Conservation (phyloP, 495 filamentous ascomycete genomes). For the Aspergillus affinis region DNA sequence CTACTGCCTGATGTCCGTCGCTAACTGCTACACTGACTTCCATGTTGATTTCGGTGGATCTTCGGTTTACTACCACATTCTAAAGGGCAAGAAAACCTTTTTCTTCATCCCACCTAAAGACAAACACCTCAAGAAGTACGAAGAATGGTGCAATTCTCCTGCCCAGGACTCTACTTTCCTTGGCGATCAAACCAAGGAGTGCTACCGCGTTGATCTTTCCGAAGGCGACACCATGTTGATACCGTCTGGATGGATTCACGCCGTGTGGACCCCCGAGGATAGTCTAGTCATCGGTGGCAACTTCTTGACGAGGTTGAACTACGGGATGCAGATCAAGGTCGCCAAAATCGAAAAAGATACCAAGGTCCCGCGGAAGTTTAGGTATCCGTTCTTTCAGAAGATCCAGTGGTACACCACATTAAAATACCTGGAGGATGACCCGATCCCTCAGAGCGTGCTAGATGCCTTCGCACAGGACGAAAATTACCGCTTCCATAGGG, state of each 20-base stretch:
- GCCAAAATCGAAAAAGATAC: slow-evolving; percentile 72
- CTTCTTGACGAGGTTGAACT: slow-evolving; percentile 69
- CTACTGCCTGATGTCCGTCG: slow-evolving; percentile 77
- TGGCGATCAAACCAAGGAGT: slow-evolving; percentile 68
- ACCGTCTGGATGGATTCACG: slow-evolving; percentile 79
- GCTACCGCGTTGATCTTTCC: slow-evolving; percentile 68
- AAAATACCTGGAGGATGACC: slow-evolving; percentile 66
- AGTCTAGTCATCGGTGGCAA: slow-evolving; percentile 78
- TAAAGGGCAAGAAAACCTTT: slow-evolving; percentile 75
- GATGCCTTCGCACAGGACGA: slow-evolving; percentile 57
- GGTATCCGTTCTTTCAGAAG: slow-evolving; percentile 74
- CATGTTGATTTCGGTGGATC: slow-evolving; percentile 81
- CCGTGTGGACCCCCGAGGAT: slow-evolving; percentile 76
- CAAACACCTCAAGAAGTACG: slow-evolving; percentile 73
- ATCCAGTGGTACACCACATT: slow-evolving; percentile 72
- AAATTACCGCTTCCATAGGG: slow-evolving; percentile 50
- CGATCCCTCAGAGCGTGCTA: slow-evolving; percentile 58
- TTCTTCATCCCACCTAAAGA: slow-evolving; percentile 77
- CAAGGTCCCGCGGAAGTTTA: slow-evolving; percentile 66
- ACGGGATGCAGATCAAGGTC: slow-evolving; percentile 69
- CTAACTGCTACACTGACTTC: slow-evolving; percentile 78
- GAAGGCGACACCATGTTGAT: slow-evolving; percentile 79
- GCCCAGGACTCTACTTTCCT: slow-evolving; percentile 71
- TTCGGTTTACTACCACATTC: slow-evolving; percentile 75
- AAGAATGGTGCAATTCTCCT: slow-evolving; percentile 73